A percentile compares a stretch with the other conserved stretches of the same genome.
Evolutionary conservation across 352 stramenopile genomes (phyloP).

Genomic region (Globisporangium parvum): DNA sequence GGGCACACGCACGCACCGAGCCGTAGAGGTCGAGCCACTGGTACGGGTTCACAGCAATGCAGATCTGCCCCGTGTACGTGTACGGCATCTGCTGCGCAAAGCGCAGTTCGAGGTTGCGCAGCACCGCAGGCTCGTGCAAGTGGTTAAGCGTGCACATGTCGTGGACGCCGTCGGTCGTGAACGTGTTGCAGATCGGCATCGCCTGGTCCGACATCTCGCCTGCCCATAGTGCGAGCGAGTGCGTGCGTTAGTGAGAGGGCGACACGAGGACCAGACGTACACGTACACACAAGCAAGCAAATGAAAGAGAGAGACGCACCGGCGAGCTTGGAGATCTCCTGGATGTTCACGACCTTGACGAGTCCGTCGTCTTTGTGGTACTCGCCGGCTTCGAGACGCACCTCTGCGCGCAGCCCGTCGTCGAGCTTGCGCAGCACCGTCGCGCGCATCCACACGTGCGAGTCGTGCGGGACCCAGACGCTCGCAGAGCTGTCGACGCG

Average conservation of each 20-base stretch:
- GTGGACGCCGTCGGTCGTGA: slow-evolving; percentile 50
- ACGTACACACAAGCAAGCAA: no score
- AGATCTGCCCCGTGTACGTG: slow-evolving; percentile 80
- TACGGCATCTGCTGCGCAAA: slow-evolving; percentile 69
- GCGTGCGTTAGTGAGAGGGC: no score
- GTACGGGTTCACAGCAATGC: slow-evolving; percentile 78
- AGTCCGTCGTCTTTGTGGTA: slow-evolving; percentile 56
- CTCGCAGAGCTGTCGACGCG: slow-evolving; percentile 63
- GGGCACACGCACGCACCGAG: slow-evolving; percentile 11
- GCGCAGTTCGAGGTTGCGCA: slow-evolving; percentile 72
- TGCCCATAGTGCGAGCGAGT: background rate
- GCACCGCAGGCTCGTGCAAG: slow-evolving; percentile 67
- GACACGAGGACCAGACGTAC: no score
- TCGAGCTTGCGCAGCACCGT: slow-evolving; percentile 53
- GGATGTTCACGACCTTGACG: slow-evolving; percentile 54
- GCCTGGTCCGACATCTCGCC: slow-evolving; percentile 67
- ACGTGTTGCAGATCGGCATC: slow-evolving; percentile 84
- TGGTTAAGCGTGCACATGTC: slow-evolving; percentile 83
- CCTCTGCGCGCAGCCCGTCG: slow-evolving; percentile 41
- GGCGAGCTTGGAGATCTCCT: slow-evolving; percentile 54
- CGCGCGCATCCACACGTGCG: slow-evolving; percentile 75
- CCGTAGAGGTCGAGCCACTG: slow-evolving; percentile 78
- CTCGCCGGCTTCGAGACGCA: slow-evolving; percentile 51
- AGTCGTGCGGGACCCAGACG: slow-evolving; percentile 76
- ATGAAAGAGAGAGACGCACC: slow-evolving; percentile 17